Evolutionary conservation across 176 grass and related monocot genomes (phyloP).

Genomic region (Saccharum officinarum): DNA sequence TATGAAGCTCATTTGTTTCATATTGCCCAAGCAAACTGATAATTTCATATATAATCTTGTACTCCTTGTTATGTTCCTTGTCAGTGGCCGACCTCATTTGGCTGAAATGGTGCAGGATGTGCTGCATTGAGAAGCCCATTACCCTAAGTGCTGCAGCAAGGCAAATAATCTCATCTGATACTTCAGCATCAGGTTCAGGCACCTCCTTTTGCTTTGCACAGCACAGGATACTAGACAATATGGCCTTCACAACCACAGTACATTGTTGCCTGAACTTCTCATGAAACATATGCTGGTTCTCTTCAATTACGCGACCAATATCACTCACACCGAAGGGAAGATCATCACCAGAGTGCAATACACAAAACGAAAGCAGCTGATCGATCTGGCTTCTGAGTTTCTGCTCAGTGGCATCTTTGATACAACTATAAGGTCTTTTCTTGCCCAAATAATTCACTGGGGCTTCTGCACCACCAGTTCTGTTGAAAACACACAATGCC

Average conservation of each 20-base stretch:
- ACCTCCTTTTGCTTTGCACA: constrained; percentile 24
- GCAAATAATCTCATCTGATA: constrained; percentile 46
- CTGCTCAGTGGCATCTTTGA: constrained; percentile 16
- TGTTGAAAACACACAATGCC: neutral
- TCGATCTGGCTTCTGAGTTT: constrained; percentile 35
- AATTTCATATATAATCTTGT: constrained; percentile 16
- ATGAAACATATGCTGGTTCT: constrained; percentile 44
- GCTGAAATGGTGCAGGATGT: constrained; percentile 27
- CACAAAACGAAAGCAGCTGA: constrained; percentile 43
- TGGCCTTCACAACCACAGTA: constrained; percentile 14
- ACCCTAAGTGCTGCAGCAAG: constrained; percentile 46
- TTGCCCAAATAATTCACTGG: neutral
- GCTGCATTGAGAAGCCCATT: constrained; percentile 30
- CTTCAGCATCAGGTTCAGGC: neutral
- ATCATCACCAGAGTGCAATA: constrained; percentile 15
- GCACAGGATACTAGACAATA: constrained; percentile 31
- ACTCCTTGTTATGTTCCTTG: neutral
- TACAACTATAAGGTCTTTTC: neutral
- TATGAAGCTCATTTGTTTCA: constrained; percentile 33
- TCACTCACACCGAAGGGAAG: constrained; percentile 14
- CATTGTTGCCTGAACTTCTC: constrained; percentile 42
- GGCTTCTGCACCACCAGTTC: neutral
- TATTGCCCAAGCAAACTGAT: constrained; percentile 26
- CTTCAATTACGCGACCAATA: constrained; percentile 34
- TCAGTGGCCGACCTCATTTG: neutral